Evolutionary conservation across 768 basidiomycete species (phyloP).

Genomic region (Coprinopsis marcescibilis): DNA sequence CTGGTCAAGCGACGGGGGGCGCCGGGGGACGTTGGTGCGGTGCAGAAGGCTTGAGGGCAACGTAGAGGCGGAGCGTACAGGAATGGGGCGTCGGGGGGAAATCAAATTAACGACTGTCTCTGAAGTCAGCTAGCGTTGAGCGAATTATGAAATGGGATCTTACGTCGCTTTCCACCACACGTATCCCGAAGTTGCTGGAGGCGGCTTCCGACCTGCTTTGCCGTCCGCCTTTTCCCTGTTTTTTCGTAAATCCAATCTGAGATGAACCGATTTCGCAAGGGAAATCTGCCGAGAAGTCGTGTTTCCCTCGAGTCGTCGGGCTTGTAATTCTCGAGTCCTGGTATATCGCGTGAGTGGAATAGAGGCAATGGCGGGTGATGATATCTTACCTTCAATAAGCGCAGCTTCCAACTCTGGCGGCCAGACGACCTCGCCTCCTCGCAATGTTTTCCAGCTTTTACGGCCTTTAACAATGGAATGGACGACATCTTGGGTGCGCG

Average conservation of each 20-base stretch:
- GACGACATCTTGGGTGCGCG: conserved; percentile 52
- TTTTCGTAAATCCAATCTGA: conserved; percentile 68
- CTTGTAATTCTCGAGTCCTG: conserved; percentile 67
- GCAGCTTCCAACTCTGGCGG: conserved; percentile 75
- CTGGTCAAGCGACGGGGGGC: conserved; percentile 22
- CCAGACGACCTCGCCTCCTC: conserved; percentile 74
- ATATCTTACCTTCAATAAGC: conserved; percentile 56
- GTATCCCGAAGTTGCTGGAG: conserved; percentile 75
- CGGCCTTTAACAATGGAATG: conserved; percentile 61
- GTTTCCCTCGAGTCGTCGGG: conserved; percentile 72
- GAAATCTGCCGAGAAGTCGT: conserved; percentile 66
- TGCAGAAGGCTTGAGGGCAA: conserved; percentile 24
- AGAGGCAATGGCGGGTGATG: conserved; percentile 3
- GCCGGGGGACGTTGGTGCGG: conserved; percentile 17
- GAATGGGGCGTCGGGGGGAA: conserved; percentile 28
- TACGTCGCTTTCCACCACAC: conserved; percentile 64
- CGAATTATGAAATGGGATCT: conserved; percentile 19
- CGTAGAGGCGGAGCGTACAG: conserved; percentile 21
- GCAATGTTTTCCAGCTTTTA: conserved; percentile 72
- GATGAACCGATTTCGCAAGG: conserved; percentile 75
- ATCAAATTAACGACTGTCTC: conserved; percentile 45
- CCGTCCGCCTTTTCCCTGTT: conserved; percentile 65
- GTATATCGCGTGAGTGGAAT: conserved; percentile 9
- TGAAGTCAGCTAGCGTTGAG: conserved; percentile 7
- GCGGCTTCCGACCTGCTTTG: conserved; percentile 78